Conservation (phyloP, 495 filamentous ascomycete species). For the Daldinia decipiens region DNA sequence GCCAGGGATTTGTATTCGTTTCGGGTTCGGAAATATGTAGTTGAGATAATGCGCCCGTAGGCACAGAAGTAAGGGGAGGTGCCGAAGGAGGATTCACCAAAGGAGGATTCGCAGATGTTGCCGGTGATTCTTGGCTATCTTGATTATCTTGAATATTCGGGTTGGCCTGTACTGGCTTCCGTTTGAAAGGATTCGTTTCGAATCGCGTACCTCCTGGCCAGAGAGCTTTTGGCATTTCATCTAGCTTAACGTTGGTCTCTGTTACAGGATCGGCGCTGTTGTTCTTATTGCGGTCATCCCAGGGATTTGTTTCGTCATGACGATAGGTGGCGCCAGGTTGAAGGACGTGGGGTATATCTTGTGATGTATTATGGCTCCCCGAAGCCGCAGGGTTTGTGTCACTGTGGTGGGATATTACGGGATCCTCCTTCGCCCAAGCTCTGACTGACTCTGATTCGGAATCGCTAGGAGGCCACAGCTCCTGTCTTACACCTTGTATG, state of each 20-base stretch:
- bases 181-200: conserved; percentile 66
- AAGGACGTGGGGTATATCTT: conserved; percentile 43
- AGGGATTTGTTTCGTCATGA: conserved; percentile 46
- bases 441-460: conserved; percentile 49
- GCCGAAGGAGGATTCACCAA: conserved; percentile 17
- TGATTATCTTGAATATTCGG: conserved; percentile 18
- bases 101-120: conserved; percentile 19
- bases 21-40: conserved; percentile 53
- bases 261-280: conserved; percentile 20
- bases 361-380: conserved; percentile 25
- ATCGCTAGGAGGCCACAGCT: conserved; percentile 50
- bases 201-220: conserved; percentile 48
- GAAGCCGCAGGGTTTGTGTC: conserved; percentile 19
- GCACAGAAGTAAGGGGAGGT: conserved; percentile 31
- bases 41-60: conserved; percentile 50
- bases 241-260: conserved; percentile 33
- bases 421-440: conserved; percentile 50
- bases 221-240: conserved; percentile 48
- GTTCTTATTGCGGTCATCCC: conserved; percentile 34
- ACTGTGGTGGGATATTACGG: conserved; percentile 21
- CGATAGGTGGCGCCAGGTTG: conserved; percentile 34
- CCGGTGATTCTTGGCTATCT: conserved; percentile 5
- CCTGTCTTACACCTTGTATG: conserved; percentile 48
- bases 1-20: conserved; percentile 62
- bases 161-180: conserved; percentile 48